Evolutionary conservation across 2,329 filamentous ascomycete genomes (phyloP), one percentile per base, ranked within the genome.

Genomic region (Escovopsis sp.): DNA sequence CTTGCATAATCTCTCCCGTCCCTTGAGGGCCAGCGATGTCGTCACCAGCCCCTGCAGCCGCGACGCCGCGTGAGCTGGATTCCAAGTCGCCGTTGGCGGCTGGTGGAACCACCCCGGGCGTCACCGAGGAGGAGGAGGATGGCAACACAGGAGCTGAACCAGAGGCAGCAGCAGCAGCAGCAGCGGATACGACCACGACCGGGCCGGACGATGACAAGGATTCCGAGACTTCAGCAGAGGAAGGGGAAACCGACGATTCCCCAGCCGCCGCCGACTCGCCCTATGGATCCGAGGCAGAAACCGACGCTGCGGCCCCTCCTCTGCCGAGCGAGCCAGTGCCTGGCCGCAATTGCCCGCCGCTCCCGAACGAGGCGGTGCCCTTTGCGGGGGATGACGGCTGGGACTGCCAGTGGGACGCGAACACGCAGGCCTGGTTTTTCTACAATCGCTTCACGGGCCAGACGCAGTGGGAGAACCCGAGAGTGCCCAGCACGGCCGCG

Each of bases 391-490:
- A 80, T 46, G 77, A 81, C 52, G 87, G 87, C 45, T 94, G 87
- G 87, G 78, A 83, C 45, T 78, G 77, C 33, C 69, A 83, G 45
- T 93, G 84, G 83, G 85, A 93, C 53, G 63, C 72, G 23, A 69
- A 60, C 41, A 70, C 73, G 2, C 72, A 80, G 49, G 72, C 77
- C 4, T 94, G 79, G 65, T 93, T 86, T 64, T 94, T 93, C 63
- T 79, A 80, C 68, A 94, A 94, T 59, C 77, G 80, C 51, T 80
- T 83, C 59, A 91, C 84, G 4, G 72, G 75, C 33, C 66, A 73
- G 45, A 77, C 77, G 42, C 86, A 91, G 55, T 91, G 86, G 82
- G 82, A 89, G 33, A 94, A 94, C 54, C 87, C 87, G 6, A 81
- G 87, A 40, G 67, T 89, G 4, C 72, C 80, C 5, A 64, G 66